A percentile compares a stretch with the other conserved stretches of the same genome.
Evolutionary conservation across 192 early-diverging fungal species (phyloP).

Genomic region (Backusella circina): DNA sequence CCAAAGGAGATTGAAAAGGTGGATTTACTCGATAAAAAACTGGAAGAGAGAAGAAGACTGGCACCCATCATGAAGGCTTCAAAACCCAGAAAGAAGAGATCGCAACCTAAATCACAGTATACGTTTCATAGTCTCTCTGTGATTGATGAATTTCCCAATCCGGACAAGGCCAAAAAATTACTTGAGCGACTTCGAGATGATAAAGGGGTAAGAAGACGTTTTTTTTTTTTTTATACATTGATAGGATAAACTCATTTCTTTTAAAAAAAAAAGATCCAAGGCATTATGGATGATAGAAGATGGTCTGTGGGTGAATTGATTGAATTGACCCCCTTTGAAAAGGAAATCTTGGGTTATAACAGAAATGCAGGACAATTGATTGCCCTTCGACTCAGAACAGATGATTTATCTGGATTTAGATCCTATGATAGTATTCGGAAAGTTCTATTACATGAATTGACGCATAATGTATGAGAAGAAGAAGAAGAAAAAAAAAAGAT

Average conservation of each 20-base stretch:
- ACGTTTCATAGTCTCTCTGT: slow-evolving; percentile 58
- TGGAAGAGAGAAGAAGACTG: slow-evolving; percentile 3
- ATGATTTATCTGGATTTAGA: slow-evolving; percentile 73
- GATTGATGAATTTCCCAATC: slow-evolving; percentile 51
- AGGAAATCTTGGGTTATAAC: slow-evolving; percentile 67
- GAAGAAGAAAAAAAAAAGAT: no score
- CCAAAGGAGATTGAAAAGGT: slow-evolving; percentile 33
- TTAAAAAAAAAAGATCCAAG: slow-evolving; percentile 28
- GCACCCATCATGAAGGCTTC: not conserved
- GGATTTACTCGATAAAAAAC: slow-evolving; percentile 23
- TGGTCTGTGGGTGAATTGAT: slow-evolving; percentile 66
- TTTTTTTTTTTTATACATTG: no score
- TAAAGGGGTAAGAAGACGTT: slow-evolving; percentile 42
- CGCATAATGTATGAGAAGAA: slow-evolving; percentile 77
- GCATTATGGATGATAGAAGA: slow-evolving; percentile 53
- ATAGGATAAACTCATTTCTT: not conserved
- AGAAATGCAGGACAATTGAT: slow-evolving; percentile 69
- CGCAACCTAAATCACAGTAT: slow-evolving; percentile 34
- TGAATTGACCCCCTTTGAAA: slow-evolving; percentile 68
- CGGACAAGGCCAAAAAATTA: slow-evolving; percentile 50
- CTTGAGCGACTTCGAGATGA: slow-evolving; percentile 69
- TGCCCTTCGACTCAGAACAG: slow-evolving; percentile 71
- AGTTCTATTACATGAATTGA: slow-evolving; percentile 75
- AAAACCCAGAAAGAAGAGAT: not conserved
- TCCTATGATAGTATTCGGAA: slow-evolving; percentile 63